Evolutionary conservation across 306 rosid genomes (phyloP).

Genomic region (Oxytropis ochrocephala): DNA sequence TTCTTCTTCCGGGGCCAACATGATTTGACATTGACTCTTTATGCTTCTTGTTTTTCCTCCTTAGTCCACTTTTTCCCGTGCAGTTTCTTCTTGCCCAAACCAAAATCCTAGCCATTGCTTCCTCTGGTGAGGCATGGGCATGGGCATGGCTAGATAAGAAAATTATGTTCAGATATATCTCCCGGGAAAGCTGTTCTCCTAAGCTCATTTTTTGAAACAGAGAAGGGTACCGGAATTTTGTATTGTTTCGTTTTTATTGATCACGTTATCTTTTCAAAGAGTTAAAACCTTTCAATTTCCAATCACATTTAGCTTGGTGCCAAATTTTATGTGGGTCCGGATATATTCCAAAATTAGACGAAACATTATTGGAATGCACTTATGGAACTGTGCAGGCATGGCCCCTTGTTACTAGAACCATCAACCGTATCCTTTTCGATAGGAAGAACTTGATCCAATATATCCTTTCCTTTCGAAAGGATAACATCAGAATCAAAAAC

Average conservation of each 20-base stretch:
- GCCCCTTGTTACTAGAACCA: constrained; percentile 21
- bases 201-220: neutral
- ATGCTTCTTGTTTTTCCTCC: constrained; percentile 1
- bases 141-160: neutral
- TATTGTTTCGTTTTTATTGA: neutral
- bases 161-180: neutral
- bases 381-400: constrained; percentile 12
- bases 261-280: neutral
- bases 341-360: constrained; percentile 21
- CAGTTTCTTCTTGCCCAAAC: constrained; percentile 11
- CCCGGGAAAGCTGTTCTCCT: neutral
- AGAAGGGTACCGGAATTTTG: neutral
- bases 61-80: neutral
- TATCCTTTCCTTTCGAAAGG: neutral
- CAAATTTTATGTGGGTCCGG: constrained; percentile 23
- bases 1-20: constrained; percentile 25
- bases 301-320: constrained; percentile 1
- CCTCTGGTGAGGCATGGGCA: constrained; percentile 8
- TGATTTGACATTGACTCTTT: constrained; percentile 32
- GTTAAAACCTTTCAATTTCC: neutral
- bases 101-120: constrained; percentile 12
- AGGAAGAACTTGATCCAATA: constrained; percentile 13
- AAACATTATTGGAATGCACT: neutral
- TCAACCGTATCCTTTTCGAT: constrained; percentile 33
- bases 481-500: constrained; percentile 18